These are phyloP conservation scores for Fraxinus xanthoxyloides DNA, from an alignment of 305 asterid species.

Conservation along the genomic window DNA sequence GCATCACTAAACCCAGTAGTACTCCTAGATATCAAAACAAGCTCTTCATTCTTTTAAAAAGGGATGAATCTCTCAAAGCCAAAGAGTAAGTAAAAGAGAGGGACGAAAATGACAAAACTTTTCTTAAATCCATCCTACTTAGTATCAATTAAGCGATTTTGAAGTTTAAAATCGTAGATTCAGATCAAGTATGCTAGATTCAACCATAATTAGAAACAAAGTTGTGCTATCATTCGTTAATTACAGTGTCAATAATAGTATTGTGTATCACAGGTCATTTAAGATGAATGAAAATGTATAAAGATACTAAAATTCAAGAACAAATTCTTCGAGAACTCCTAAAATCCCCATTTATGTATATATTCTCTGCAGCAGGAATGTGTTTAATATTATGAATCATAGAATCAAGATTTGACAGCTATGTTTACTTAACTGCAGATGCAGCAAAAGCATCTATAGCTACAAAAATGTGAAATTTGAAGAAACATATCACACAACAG, in stretches of 20 bases:
- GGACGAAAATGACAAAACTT: neutral
- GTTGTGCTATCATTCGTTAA: neutral
- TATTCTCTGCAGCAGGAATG: neutral
- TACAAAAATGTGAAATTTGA: neutral
- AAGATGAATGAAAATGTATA: neutral
- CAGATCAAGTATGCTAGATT: neutral
- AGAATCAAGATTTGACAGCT: neutral
- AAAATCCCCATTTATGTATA: neutral
- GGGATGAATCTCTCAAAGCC: neutral
- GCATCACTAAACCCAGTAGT: neutral
- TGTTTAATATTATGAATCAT: neutral
- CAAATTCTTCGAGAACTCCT: neutral
- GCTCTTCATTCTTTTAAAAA: neutral
- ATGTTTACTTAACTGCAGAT: neutral
- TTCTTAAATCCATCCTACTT: neutral
- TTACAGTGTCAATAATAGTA: neutral
- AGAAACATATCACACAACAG: neutral
- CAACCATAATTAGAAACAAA: neutral
- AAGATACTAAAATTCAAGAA: neutral
- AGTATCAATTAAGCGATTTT: neutral
- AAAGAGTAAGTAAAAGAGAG: neutral
- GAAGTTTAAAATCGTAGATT: neutral
- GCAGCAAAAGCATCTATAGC: neutral
- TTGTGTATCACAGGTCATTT: neutral
- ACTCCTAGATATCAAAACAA: neutral